phyloP scores from a whole-genome alignment of 1,139 yeast species.

The Nakaseomyces bracarensis region DNA sequence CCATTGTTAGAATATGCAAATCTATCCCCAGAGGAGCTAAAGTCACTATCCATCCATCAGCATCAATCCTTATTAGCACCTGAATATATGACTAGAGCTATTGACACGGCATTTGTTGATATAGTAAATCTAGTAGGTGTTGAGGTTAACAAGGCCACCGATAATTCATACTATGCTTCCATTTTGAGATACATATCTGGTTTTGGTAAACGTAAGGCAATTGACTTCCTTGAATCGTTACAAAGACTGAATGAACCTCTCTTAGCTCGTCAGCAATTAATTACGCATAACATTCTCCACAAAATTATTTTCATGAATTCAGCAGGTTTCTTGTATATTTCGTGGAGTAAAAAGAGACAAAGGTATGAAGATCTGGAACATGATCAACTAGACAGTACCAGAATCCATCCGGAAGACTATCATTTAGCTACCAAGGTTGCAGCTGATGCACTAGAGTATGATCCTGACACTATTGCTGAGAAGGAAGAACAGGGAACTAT shows the following conservation, averaged over 20 bases:
- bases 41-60: conserved; percentile 64
- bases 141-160: conserved; percentile 84
- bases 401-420: conserved; percentile 97
- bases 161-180: conserved; percentile 55
- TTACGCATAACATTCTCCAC: conserved; percentile 70
- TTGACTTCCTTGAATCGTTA: conserved; percentile 75
- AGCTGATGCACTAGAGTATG: conserved; percentile 92
- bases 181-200: conserved; percentile 77
- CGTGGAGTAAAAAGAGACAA: conserved; percentile 45
- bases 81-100: conserved; percentile 56
- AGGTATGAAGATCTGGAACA: conserved; percentile 48
- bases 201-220: conserved; percentile 90
- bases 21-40: conserved; percentile 56
- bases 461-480: conserved; percentile 86
- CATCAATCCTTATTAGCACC: conserved; percentile 64
- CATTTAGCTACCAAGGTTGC: conserved; percentile 95
- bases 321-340: conserved; percentile 80
- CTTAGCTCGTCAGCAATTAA: conserved; percentile 60
- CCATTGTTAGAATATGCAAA: conserved; percentile 86
- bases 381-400: conserved; percentile 84
- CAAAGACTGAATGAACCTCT: conserved; percentile 54
- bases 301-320: conserved; percentile 83
- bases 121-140: conserved; percentile 86
- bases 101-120: conserved; percentile 82
- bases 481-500: conserved; percentile 48